Evolutionary conservation across 805 yeast genomes (phyloP), one percentile per base, ranked within the genome.

Genomic region (Huiozyma sinensis): DNA sequence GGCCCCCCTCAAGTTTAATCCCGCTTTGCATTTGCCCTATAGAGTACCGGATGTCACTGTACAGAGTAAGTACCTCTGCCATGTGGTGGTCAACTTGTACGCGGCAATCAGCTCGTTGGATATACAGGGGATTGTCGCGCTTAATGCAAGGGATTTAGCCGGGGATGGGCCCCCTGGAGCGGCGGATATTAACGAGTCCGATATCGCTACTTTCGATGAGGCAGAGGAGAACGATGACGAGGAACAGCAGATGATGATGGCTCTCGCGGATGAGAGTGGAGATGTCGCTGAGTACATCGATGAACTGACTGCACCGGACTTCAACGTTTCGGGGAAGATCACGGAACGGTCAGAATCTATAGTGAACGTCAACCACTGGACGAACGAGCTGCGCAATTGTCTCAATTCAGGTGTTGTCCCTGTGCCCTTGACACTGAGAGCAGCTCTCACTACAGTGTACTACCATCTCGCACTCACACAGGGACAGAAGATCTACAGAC

Each of bases 321-420:
- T 55, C 43, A 54, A 49, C 41, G 61, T 65, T 17, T 79, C 80
- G 39, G 79, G 81, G 47, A 79, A 77, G 50, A 71, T 77, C 8
- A 70, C 79, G 1, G 75, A 81, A 1, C 71, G 73, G 50, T 76
- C 84, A 1, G 82, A 89, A 0, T 76, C 92, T 0, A 81, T 84
- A 7, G 79, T 83, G 7, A 73, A 80, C 38, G 81, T 87, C 7
- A 73, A 81, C 43, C 83, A 82, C 47, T 89, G 96, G 95, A 81
- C 96, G 0, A 79, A 82, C 44, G 97, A 87, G 60, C 70, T 90
- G 51, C 73, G 77, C 43, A 79, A 82, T 37, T 82, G 95, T 75
- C 61, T 87, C 42, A 36, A 41, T 29, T 9, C 11, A 11, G 11
- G n/a, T 8, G 76, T 77, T 54, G 78, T 83, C 54, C 83, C 82